These are phyloP conservation scores for Boletus subparvulus DNA, from an alignment of 768 basidiomycete genomes.

Conservation along the genomic window DNA sequence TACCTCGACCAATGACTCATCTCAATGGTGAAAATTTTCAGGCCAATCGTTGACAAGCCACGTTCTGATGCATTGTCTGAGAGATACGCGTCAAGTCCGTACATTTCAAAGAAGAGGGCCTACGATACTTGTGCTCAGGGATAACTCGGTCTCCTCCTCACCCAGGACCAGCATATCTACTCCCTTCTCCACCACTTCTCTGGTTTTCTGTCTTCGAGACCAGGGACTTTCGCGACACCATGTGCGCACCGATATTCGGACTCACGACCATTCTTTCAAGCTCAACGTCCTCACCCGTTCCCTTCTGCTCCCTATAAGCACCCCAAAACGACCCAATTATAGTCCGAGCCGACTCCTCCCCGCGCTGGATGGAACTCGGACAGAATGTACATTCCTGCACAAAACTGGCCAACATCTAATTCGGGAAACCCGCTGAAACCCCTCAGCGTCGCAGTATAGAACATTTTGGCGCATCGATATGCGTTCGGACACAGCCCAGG, in stretches of 20 bases:
- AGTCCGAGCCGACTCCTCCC: conserved; percentile 35
- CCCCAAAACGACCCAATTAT: conserved; percentile 46
- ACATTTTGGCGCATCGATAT: too few species aligned
- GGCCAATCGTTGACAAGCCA: background rate
- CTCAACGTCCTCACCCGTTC: conserved; percentile 18
- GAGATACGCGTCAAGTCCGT: background rate
- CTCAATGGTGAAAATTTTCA: background rate
- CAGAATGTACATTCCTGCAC: conserved; percentile 56
- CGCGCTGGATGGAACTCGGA: conserved; percentile 46
- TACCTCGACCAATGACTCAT: background rate
- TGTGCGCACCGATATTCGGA: conserved; percentile 59
- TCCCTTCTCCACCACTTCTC: conserved; percentile 52
- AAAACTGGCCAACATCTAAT: conserved; percentile 63
- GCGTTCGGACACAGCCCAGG: too few species aligned
- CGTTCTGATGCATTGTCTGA: background rate
- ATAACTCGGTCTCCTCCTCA: conserved; percentile 25
- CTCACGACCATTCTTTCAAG: conserved; percentile 38
- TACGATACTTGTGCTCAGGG: conserved; percentile 31
- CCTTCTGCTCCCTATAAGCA: conserved; percentile 39
- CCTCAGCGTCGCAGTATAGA: too few species aligned
- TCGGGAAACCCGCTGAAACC: conserved; percentile 57
- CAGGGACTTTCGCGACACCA: conserved; percentile 45
- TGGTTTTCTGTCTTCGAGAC: conserved; percentile 48
- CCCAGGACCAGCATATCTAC: conserved; percentile 43
- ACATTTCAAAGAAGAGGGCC: conserved; percentile 21